These are phyloP conservation scores for Casuarina cunninghamiana DNA, from an alignment of 306 rosid species.

Conservation along the genomic window DNA sequence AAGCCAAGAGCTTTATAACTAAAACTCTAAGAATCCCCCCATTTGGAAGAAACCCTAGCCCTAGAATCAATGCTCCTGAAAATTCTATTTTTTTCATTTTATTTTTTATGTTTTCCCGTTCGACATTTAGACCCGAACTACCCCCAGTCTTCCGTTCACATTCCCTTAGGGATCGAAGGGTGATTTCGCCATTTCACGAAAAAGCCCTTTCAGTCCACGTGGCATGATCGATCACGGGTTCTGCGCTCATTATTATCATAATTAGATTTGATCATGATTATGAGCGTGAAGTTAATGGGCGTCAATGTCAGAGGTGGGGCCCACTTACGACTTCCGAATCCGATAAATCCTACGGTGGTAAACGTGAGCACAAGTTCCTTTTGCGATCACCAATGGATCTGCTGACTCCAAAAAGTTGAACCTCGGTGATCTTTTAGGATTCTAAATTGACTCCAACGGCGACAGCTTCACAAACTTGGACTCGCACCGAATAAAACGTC, in stretches of 20 bases:
- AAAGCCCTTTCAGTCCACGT: neutral
- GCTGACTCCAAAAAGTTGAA: neutral
- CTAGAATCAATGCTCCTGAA: neutral
- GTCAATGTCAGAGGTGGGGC: neutral
- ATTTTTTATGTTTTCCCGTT: neutral
- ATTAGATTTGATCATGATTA: neutral
- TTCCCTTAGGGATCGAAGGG: neutral
- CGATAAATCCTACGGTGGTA: neutral
- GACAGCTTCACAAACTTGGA: no score
- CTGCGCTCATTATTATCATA: neutral
- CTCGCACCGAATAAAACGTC: no score
- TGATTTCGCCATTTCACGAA: neutral
- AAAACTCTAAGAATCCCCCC: neutral
- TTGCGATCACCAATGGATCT: neutral
- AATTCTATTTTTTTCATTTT: neutral
- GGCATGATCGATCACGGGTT: neutral
- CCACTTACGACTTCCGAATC: neutral
- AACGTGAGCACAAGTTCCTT: neutral
- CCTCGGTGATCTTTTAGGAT: no score
- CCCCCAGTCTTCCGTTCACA: constrained; percentile 9
- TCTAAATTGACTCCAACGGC: no score
- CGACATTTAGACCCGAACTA: constrained; percentile 18
- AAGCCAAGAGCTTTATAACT: constrained; percentile 1
- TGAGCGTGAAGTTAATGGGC: neutral
- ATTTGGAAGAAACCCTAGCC: constrained; percentile 11